phyloP scores from a whole-genome alignment of 805 yeast species.

The Starmerella etchellsii region DNA sequence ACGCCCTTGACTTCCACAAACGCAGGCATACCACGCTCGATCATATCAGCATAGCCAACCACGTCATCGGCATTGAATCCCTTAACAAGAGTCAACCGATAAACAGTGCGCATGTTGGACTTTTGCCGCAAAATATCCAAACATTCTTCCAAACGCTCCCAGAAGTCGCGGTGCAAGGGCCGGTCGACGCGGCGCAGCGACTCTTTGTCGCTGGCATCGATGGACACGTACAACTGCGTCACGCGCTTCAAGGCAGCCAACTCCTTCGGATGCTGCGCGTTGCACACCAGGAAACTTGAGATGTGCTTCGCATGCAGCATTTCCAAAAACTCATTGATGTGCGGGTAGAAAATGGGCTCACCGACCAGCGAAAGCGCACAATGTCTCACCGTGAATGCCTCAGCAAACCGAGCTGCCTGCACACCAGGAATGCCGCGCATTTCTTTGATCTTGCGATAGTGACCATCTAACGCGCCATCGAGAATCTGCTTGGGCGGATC shows the following conservation, averaged over 20 bases:
- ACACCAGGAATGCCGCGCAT: constrained; percentile 95
- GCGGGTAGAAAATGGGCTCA: constrained; percentile 88
- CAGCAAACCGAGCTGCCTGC: constrained; percentile 75
- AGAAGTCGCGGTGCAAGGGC: constrained; percentile 78
- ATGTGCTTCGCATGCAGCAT: constrained; percentile 70
- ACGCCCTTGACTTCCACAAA: constrained; percentile 91
- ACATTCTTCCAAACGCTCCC: constrained; percentile 79
- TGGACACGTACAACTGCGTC: constrained; percentile 82
- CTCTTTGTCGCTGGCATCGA: constrained; percentile 81
- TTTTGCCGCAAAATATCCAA: constrained; percentile 68
- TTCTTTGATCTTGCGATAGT: constrained; percentile 82
- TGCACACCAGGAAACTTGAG: constrained; percentile 81
- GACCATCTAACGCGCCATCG: constrained; percentile 78
- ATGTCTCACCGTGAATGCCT: constrained; percentile 78
- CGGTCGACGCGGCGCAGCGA: constrained; percentile 75
- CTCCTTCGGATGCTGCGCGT: constrained; percentile 91
- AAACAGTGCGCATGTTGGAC: constrained; percentile 76
- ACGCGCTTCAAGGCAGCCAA: constrained; percentile 56
- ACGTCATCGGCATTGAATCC: constrained; percentile 76
- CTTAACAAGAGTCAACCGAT: constrained; percentile 78
- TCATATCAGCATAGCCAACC: constrained; percentile 74
- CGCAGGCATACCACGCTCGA: constrained; percentile 67
- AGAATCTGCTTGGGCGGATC: constrained; percentile 77
- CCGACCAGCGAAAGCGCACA: constrained; percentile 91
- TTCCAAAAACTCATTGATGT: constrained; percentile 70